Evolutionary conservation across 192 early-diverging fungal species (phyloP).

Genomic region (Podila clonocystis): DNA sequence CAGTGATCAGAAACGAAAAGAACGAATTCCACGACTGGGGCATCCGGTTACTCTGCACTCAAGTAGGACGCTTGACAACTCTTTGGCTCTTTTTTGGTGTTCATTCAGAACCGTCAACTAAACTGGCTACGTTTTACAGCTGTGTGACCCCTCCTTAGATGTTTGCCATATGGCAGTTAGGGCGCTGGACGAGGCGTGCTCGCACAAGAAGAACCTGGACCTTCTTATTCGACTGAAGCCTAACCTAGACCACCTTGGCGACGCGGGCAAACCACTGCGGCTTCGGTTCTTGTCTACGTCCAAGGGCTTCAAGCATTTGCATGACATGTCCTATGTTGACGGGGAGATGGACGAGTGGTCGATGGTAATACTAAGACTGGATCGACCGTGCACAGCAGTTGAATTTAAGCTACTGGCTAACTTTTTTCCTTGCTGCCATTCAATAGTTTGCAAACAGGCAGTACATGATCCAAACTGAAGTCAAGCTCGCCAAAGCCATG

Average conservation of each 20-base stretch:
- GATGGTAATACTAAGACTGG: constrained; percentile 60
- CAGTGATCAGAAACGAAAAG: constrained; percentile 64
- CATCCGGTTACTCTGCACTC: constrained; percentile 73
- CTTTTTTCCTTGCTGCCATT: not conserved
- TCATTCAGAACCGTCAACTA: not conserved
- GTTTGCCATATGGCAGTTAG: constrained; percentile 76
- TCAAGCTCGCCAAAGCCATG: constrained; percentile 45
- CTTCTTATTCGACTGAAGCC: constrained; percentile 75
- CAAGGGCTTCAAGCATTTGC: constrained; percentile 76
- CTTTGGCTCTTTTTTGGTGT: not conserved
- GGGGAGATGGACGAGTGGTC: constrained; percentile 86
- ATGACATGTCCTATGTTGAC: constrained; percentile 76
- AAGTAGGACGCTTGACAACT: constrained; percentile 45
- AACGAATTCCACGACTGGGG: constrained; percentile 78
- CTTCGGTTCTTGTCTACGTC: constrained; percentile 76
- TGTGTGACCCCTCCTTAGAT: constrained; percentile 80
- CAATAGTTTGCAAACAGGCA: constrained; percentile 47
- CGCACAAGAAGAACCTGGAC: constrained; percentile 72
- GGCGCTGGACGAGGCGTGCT: constrained; percentile 76
- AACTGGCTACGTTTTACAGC: constrained; percentile 34
- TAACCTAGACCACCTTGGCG: constrained; percentile 77
- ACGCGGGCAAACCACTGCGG: constrained; percentile 73
- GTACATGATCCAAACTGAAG: constrained; percentile 50
- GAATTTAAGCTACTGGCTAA: not conserved
- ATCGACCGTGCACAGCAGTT: not conserved